Conservation (phyloP, 2,329 filamentous ascomycete genomes). For the Microdochium bolleyi region DNA sequence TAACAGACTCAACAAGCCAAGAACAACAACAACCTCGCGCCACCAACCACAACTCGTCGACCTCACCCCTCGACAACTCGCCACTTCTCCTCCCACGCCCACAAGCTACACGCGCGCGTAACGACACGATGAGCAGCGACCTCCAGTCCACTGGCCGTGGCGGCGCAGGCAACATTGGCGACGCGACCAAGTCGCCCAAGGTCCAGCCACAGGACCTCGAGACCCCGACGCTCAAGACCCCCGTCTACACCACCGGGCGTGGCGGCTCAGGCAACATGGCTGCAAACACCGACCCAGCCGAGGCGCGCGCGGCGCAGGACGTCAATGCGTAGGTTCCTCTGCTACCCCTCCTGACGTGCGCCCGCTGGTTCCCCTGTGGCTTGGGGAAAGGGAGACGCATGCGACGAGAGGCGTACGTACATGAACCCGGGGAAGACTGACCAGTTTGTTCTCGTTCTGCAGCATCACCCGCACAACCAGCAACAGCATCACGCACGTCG, state of each 20-base stretch:
- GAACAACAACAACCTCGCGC: no score
- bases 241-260: conserved; percentile 83
- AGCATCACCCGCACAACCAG: conserved; percentile 49
- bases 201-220: conserved; percentile 57
- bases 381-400: no score
- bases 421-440: no score
- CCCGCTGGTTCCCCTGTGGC: no score
- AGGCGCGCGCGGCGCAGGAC: conserved; percentile 76
- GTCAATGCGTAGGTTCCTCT: conserved; percentile 55
- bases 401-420: no score
- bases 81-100: no score
- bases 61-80: no score
- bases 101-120: not conserved
- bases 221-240: conserved; percentile 75
- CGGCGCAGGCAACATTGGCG: conserved; percentile 68
- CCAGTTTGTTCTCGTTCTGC: not conserved
- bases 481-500: conserved; percentile 55
- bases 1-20: no score
- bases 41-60: no score
- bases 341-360: no score
- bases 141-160: conserved; percentile 65
- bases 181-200: conserved; percentile 35
- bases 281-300: conserved; percentile 58
- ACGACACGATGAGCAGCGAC: conserved; percentile 26
- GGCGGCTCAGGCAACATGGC: conserved; percentile 88